Evolutionary conservation across 1,284 basidiomycete genomes (phyloP).

Genomic region (Cutaneotrichosporon sp.): DNA sequence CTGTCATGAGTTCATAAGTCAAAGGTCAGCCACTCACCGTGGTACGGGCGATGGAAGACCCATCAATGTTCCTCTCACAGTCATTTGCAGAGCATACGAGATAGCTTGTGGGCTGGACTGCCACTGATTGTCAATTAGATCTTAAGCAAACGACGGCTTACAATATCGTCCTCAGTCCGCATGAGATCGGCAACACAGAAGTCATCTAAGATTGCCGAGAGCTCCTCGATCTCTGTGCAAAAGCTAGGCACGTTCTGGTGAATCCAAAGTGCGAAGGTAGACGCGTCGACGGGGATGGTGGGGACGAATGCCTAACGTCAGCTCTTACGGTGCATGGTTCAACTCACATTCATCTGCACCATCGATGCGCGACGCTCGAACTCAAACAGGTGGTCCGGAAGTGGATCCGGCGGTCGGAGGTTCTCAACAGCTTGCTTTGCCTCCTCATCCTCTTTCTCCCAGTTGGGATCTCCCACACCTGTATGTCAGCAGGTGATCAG

Average conservation of each 20-base stretch:
- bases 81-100: conserved; percentile 79
- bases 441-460: conserved; percentile 43
- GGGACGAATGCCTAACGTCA: conserved; percentile 56
- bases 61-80: conserved; percentile 74
- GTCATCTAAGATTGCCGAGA: conserved; percentile 68
- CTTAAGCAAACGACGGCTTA: conserved; percentile 49
- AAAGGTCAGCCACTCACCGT: conserved; percentile 52
- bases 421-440: conserved; percentile 25
- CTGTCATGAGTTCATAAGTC: conserved; percentile 20
- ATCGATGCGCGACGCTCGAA: conserved; percentile 70
- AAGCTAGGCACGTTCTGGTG: conserved; percentile 91
- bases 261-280: conserved; percentile 81
- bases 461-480: conserved; percentile 45
- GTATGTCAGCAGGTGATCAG: conserved; percentile 1
- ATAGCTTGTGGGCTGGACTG: conserved; percentile 63
- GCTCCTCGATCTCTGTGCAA: conserved; percentile 74
- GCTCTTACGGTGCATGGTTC: not conserved
- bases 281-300: conserved; percentile 86
- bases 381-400: conserved; percentile 59
- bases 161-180: conserved; percentile 65
- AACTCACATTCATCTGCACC: conserved; percentile 73
- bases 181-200: conserved; percentile 78
- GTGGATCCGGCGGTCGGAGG: conserved; percentile 58
- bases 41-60: conserved; percentile 81
- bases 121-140: conserved; percentile 58